A percentile compares a stretch with the other conserved stretches of the same genome.
These are phyloP conservation scores for Tritrichomonas musculus DNA, from an alignment of 208 protist species.

Conservation along the genomic window DNA sequence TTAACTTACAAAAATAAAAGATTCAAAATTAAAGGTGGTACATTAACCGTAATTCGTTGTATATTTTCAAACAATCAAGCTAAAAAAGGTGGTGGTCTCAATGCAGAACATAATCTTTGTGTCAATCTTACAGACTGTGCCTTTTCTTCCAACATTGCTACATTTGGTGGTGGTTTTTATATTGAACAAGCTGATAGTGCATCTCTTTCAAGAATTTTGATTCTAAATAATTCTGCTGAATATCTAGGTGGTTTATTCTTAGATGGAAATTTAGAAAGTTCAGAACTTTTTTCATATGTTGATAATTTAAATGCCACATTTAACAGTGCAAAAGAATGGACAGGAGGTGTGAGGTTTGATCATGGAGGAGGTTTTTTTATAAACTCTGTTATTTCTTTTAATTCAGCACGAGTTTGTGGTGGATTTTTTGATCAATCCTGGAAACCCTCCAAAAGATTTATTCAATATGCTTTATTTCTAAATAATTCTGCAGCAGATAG, in stretches of 20 bases:
- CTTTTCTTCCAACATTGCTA: background rate
- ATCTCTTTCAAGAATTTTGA: background rate
- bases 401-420: background rate
- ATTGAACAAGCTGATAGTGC: background rate
- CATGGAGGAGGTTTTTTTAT: background rate
- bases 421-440: background rate
- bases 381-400: background rate
- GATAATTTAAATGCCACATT: background rate
- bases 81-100: background rate
- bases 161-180: background rate
- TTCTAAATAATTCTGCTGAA: slow-evolving; percentile 4
- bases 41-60: background rate
- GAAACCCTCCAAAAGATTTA: background rate
- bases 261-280: background rate
- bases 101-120: no score
- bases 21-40: background rate
- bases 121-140: background rate
- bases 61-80: background rate
- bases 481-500: background rate
- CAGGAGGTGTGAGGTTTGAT: background rate
- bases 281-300: background rate
- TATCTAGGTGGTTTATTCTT: background rate
- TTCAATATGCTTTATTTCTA: background rate
- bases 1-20: no score
- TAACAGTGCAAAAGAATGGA: background rate